phyloP scores from a whole-genome alignment of 2,329 filamentous ascomycete genomes.

The Ascochyta koolunga region DNA sequence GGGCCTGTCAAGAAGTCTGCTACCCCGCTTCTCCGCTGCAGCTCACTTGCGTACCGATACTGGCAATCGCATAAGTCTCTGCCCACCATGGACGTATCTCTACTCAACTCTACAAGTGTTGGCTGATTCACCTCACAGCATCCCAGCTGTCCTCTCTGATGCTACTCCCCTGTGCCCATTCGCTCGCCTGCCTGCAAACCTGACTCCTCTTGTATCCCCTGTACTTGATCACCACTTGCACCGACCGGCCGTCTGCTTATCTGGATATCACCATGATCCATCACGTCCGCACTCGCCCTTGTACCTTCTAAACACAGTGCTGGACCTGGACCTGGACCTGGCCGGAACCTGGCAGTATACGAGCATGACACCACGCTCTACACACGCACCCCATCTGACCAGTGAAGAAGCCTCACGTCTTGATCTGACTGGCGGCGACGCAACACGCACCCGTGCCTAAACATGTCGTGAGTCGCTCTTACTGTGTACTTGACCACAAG shows the following conservation, averaged over 20 bases:
- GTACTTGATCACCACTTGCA: conserved; percentile 49
- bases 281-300: conserved; percentile 39
- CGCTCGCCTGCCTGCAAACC: conserved; percentile 42
- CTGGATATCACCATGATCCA: conserved; percentile 49
- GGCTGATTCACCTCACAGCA: conserved; percentile 38
- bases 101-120: conserved; percentile 31
- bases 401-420: conserved; percentile 40
- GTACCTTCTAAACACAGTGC: conserved; percentile 38
- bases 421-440: conserved; percentile 24
- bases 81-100: conserved; percentile 30
- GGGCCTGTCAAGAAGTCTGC: conserved; percentile 18
- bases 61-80: conserved; percentile 9
- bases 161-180: conserved; percentile 38
- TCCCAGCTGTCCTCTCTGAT: conserved; percentile 41
- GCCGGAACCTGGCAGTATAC: conserved; percentile 26
- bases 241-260: conserved; percentile 42
- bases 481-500: not conserved
- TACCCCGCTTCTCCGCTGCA: conserved; percentile 48
- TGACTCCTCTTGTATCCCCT: conserved; percentile 47
- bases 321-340: conserved; percentile 16
- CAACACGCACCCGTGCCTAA: conserved; percentile 32
- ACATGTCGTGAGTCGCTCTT: conserved; percentile 49
- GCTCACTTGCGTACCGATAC: conserved; percentile 38
- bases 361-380: conserved; percentile 44
- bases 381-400: conserved; percentile 32